Conservation (phyloP, 2,329 filamentous ascomycete genomes). For the Bimuria novae-zelandiae region DNA sequence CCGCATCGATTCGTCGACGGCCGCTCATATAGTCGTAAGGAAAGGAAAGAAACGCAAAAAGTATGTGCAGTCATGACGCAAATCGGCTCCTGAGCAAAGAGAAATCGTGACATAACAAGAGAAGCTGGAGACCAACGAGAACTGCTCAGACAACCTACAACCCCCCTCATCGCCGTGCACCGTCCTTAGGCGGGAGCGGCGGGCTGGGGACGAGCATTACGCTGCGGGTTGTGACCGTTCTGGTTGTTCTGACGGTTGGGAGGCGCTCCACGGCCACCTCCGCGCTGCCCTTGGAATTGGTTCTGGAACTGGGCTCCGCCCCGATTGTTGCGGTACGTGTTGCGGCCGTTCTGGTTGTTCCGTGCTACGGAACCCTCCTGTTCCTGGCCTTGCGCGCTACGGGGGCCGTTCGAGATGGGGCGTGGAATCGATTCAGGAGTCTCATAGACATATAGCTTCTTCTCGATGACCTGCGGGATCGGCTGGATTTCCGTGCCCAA, state of each 20-base stretch:
- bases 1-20: conserved; percentile 42
- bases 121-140: conserved; percentile 30
- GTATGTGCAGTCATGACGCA: conserved; percentile 31
- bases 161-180: conserved; percentile 13
- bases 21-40: conserved; percentile 35
- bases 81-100: conserved; percentile 34
- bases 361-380: conserved; percentile 28
- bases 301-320: conserved; percentile 34
- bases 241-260: conserved; percentile 41
- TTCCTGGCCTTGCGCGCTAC: conserved; percentile 22
- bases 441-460: conserved; percentile 97
- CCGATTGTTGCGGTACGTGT: conserved; percentile 36
- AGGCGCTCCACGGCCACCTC: conserved; percentile 19
- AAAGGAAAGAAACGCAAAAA: conserved; percentile 32
- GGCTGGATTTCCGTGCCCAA: conserved; percentile 96
- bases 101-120: conserved; percentile 35
- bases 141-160: conserved; percentile 35
- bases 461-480: conserved; percentile 94
- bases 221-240: conserved; percentile 43
- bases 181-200: conserved; percentile 37
- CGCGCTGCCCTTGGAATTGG: conserved; percentile 31
- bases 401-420: conserved; percentile 65
- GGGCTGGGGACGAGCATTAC: conserved; percentile 40
- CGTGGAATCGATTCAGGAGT: conserved; percentile 93
- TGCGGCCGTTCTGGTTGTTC: conserved; percentile 22